Base-by-base conservation (phyloP, 2,329 filamentous ascomycete species). In the Aspergillus neoniger region DNA sequence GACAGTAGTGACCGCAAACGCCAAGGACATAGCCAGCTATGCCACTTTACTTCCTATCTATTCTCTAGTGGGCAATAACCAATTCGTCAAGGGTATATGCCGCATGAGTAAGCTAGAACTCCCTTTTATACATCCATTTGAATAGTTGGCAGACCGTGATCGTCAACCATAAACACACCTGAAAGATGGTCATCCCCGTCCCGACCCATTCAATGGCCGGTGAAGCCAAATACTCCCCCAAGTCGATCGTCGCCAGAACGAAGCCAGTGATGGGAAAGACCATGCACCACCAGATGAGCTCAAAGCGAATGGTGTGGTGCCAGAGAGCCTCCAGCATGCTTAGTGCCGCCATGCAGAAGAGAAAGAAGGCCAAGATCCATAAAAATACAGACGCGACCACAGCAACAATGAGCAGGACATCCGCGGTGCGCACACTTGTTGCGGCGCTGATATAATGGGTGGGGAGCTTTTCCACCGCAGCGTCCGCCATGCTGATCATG, bases 331-430 rank as follows among this genome's bases (percentile, higher is more conserved):
- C 57, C 41, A 80, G n/a, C 9, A 80, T 72, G 2, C 74, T 71
- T 0, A 80, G 63, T 1, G 72, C 73, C 0, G 74, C 74, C 55
- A 82, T 76, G 65, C 76, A 77, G 68, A 82, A 82, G 69, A 83
- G 83, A 79, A 81, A 84, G 52, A 82, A 78, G 4, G 79, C 76
- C 41, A 84, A 77, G 0, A 80, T 73, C 74, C 80, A 80, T 25
- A 83, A 71, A 66, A 83, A 83, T 10, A 80, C 73, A 5, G 78
- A 77, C 2, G 73, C 67, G 12, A 76, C 64, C 1, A 79, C 74
- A 9, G 80, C 80, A 1, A 83, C 59, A 2, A 77, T 73, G 4
- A 61, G 53, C 73, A 76, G 61, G 77, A 75, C 19, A 73, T 78
- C 72, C 12, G 75, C 78, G 4, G 73, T 70, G 0, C 72, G 67